A percentile compares a stretch with the other conserved stretches of the same genome.
phyloP scores from a whole-genome alignment of 1,284 basidiomycete genomes.

The Phlebopus sp. region DNA sequence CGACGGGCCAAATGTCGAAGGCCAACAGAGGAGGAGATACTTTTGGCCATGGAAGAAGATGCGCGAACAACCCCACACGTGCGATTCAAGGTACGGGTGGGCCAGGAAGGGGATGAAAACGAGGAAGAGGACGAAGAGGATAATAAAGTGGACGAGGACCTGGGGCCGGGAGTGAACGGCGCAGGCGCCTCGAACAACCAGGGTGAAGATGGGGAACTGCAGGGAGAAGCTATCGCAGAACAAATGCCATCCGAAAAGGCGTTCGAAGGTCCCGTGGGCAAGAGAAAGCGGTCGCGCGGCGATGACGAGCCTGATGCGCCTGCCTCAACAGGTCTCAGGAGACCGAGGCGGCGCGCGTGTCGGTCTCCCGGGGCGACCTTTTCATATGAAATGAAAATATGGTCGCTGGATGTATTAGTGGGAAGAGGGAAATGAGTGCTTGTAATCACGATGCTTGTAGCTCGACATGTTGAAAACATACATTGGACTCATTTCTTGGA shows the following conservation, averaged over 20 bases:
- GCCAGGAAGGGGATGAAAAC: not conserved
- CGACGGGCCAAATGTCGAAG: slow-evolving; percentile 23
- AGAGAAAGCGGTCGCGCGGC: slow-evolving; percentile 17
- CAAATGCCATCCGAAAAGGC: not conserved
- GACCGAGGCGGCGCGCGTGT: slow-evolving; percentile 11
- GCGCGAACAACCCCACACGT: not conserved
- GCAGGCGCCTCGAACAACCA: not conserved
- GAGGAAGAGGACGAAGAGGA: not conserved
- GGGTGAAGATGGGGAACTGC: slow-evolving; percentile 13
- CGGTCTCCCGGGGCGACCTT: too few relatives aligned
- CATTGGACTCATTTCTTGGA: too few relatives aligned
- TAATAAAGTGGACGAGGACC: slow-evolving; percentile 1
- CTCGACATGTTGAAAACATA: too few relatives aligned
- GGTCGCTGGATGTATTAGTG: not conserved
- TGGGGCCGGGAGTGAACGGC: slow-evolving; percentile 10
- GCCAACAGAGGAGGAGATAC: slow-evolving; percentile 23
- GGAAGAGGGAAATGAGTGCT: not conserved
- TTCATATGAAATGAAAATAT: slow-evolving; percentile 7
- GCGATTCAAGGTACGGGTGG: not conserved
- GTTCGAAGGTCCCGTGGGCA: slow-evolving; percentile 9
- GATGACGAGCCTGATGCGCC: slow-evolving; percentile 14
- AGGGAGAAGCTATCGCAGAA: slow-evolving; percentile 10
- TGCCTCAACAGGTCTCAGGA: slow-evolving; percentile 10
- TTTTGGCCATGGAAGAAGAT: slow-evolving; percentile 18
- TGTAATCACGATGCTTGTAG: too few relatives aligned